Evolutionary conservation across 352 stramenopile genomes (phyloP).

Genomic region (Phytopythium boreale): DNA sequence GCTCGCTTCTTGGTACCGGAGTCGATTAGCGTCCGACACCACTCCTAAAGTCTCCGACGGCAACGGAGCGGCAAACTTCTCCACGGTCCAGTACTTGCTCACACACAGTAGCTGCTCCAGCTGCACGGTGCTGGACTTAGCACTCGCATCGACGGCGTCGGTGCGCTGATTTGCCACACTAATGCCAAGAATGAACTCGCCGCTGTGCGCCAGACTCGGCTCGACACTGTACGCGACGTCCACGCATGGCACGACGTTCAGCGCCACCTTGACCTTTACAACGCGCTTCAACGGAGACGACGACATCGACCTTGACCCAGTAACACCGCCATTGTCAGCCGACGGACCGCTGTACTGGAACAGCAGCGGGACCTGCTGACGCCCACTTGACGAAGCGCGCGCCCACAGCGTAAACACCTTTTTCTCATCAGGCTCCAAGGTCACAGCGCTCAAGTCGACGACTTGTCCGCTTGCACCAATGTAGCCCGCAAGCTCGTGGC

Average conservation of each 20-base stretch:
- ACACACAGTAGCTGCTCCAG: conserved; percentile 59
- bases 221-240: conserved; percentile 65
- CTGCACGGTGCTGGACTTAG: conserved; percentile 29
- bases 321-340: conserved; percentile 13
- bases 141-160: conserved; percentile 21
- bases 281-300: conserved; percentile 23
- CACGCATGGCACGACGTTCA: conserved; percentile 59
- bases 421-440: conserved; percentile 47
- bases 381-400: conserved; percentile 31
- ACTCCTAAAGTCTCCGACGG: neutral
- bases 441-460: conserved; percentile 48
- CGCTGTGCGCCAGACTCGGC: conserved; percentile 53
- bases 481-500: conserved; percentile 37
- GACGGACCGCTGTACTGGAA: conserved; percentile 61
- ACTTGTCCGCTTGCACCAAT: conserved; percentile 67
- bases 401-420: conserved; percentile 53
- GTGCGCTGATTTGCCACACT: conserved; percentile 56
- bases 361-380: conserved; percentile 47
- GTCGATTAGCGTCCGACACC: conserved; percentile 30
- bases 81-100: conserved; percentile 60
- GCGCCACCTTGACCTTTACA: conserved; percentile 56
- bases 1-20: conserved; percentile 71
- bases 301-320: conserved; percentile 6
- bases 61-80: conserved; percentile 29
- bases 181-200: conserved; percentile 75